Conservation (phyloP, 2,329 filamentous ascomycete genomes). For the Clonostachys chloroleuca region DNA sequence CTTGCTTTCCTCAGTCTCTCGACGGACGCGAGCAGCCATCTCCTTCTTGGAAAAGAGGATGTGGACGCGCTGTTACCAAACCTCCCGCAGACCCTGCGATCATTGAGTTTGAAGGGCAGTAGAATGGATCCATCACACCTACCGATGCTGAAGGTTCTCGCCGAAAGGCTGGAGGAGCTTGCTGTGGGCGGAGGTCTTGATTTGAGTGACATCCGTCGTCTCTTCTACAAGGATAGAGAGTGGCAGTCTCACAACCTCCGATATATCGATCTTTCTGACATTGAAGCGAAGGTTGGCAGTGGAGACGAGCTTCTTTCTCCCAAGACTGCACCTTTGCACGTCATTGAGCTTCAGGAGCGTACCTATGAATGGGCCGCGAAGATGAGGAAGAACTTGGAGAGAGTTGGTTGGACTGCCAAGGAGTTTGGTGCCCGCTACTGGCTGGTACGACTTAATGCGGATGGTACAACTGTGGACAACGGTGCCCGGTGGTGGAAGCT, state of each 20-base stretch:
- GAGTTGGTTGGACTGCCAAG: constrained; percentile 65
- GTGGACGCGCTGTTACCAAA: constrained; percentile 60
- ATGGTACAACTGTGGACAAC: constrained; percentile 25
- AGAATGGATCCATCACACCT: constrained; percentile 64
- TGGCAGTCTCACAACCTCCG: constrained; percentile 54
- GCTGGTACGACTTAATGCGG: constrained; percentile 55
- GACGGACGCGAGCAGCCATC: constrained; percentile 67
- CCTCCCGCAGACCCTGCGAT: constrained; percentile 64
- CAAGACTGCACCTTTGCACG: constrained; percentile 64
- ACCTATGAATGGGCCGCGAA: constrained; percentile 62
- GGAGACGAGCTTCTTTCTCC: constrained; percentile 55
- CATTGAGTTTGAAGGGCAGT: constrained; percentile 72
- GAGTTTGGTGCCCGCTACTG: constrained; percentile 63
- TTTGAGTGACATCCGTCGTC: constrained; percentile 59
- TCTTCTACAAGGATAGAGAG: constrained; percentile 50
- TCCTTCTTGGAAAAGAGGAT: constrained; percentile 64
- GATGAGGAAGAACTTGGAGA: constrained; percentile 52
- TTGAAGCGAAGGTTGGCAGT: constrained; percentile 49
- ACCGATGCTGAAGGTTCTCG: constrained; percentile 56
- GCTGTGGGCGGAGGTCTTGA: constrained; percentile 66
- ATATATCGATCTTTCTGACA: constrained; percentile 73
- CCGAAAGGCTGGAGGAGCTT: constrained; percentile 70
- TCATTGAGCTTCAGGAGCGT: constrained; percentile 70
- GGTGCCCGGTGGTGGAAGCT: constrained; percentile 73
- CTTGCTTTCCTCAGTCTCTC: constrained; percentile 71